Base-by-base conservation (phyloP, 2,329 filamentous ascomycete genomes). In the Diaporthe citri region DNA sequence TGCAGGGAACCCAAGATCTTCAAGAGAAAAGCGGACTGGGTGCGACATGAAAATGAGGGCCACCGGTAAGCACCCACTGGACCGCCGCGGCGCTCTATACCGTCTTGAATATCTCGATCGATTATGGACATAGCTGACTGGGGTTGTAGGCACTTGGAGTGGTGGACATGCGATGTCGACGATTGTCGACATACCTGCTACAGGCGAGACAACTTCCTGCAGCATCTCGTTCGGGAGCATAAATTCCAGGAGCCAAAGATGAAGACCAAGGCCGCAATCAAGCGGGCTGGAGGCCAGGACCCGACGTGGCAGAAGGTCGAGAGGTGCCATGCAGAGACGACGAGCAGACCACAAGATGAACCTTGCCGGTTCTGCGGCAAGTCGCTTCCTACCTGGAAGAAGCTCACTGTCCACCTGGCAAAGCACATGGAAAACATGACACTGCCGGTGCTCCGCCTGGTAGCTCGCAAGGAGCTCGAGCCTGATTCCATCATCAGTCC, bases 1-100 rank as follows among this genome's bases (percentile, higher is more conserved):
- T 98, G 96, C 81, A 90, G 90, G 12, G 95, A 97, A 64, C 92
- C 94, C 25, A 97, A 97, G 83, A 95, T 95, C 48, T 98, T 98
- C 87, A 98, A 98, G 84, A 91, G 95, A 64, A 98, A 98, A 84
- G 96, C 96, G 20, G 96, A 98, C 82, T 98, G 96, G 96, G 95
- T 98, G 31, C 91, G 96, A 41, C 96, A 98, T 80, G 96, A 98
- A 82, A 97, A 96, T 79, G 96, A 98, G 83, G 92, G 94, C 36
- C 96, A 98, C 82, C 91, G 96, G 75, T 76, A 62, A 70, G 75
- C 67, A 48, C 15, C 20, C 28, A 22, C 34, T 36, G 34, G n/a
- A 39, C 36, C 20, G 4, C 56, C 22, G n/a, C 4, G n/a, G 41
- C 43, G 22, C 36, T 39, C 15, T 34, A 25, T 71, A 3, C n/a